Percentiles rank a stretch among this genome's conserved stretches.
Conservation (phyloP, 2,329 filamentous ascomycete genomes). For the Neonectria ditissima region DNA sequence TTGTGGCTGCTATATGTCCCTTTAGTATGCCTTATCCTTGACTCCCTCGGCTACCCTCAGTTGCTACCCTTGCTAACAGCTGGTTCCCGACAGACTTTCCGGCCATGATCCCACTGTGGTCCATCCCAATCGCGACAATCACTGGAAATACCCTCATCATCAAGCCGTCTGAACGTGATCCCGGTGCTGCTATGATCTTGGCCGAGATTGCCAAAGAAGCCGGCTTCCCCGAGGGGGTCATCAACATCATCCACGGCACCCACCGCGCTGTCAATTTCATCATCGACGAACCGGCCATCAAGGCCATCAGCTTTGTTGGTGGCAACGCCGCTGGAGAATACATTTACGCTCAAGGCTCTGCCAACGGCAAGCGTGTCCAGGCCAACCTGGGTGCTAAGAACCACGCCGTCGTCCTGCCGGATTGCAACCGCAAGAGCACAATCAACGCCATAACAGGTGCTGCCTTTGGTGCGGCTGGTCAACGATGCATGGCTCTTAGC, state of each 20-base stretch:
- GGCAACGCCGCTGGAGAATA: conserved; percentile 77
- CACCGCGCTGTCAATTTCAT: conserved; percentile 76
- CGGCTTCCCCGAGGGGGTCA: conserved; percentile 78
- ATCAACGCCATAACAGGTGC: conserved; percentile 75
- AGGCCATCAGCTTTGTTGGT: conserved; percentile 76
- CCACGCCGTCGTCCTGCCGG: conserved; percentile 73
- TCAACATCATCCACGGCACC: conserved; percentile 75
- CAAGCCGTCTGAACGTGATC: conserved; percentile 83
- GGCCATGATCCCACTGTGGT: conserved; percentile 87
- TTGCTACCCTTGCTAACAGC: not conserved
- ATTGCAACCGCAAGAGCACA: conserved; percentile 76
- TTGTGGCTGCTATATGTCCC: conserved; percentile 79
- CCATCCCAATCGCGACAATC: conserved; percentile 81
- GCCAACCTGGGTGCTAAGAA: conserved; percentile 78
- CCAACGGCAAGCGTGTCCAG: conserved; percentile 76
- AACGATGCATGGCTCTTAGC: conserved; percentile 76
- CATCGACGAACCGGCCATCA: conserved; percentile 74
- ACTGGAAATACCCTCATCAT: conserved; percentile 81
- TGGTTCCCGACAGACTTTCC: conserved; percentile 72
- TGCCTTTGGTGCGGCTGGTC: conserved; percentile 75
- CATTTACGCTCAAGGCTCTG: conserved; percentile 72
- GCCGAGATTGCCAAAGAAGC: conserved; percentile 79
- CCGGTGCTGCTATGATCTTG: conserved; percentile 81
- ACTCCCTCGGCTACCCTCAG: too few relatives aligned
- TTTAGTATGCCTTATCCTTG: conserved; percentile 66